Evolutionary conservation across 352 stramenopile genomes (phyloP).

Genomic region (Lagenidium sp.): DNA sequence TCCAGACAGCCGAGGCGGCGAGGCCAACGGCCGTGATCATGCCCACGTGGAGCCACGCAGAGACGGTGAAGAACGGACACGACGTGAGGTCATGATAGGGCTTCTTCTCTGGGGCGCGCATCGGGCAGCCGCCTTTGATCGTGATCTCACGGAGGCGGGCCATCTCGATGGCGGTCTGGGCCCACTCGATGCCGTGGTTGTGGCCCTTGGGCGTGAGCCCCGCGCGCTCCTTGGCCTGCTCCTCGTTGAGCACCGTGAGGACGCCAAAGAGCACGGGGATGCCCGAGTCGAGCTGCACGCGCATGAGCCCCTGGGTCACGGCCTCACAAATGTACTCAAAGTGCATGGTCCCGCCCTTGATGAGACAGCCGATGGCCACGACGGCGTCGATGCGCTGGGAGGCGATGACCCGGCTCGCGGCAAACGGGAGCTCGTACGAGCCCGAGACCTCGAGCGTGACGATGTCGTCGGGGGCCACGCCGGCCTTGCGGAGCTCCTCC

Average conservation of each 20-base stretch:
- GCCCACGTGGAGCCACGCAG: conserved; percentile 66
- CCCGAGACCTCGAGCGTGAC: conserved; percentile 87
- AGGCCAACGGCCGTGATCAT: conserved; percentile 48
- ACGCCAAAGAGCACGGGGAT: conserved; percentile 90
- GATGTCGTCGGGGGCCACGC: conserved; percentile 60
- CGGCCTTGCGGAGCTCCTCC: conserved; percentile 47
- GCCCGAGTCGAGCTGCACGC: conserved; percentile 89
- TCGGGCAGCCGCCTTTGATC: conserved; percentile 47
- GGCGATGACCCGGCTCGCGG: conserved; percentile 81
- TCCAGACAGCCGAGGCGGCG: conserved; percentile 28
- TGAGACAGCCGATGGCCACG: conserved; percentile 91
- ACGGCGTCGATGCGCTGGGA: conserved; percentile 96
- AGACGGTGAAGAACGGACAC: conserved; percentile 73
- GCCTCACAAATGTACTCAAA: conserved; percentile 99
- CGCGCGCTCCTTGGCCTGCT: conserved; percentile 92
- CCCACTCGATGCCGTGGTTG: conserved; percentile 96
- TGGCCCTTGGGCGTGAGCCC: conserved; percentile 74
- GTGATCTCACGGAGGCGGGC: conserved; percentile 79
- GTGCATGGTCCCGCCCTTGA: conserved; percentile 98
- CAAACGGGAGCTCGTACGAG: conserved; percentile 95
- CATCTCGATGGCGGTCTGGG: conserved; percentile 96
- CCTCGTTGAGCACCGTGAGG: conserved; percentile 94
- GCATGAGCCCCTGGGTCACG: conserved; percentile 95
- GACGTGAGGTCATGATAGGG: conserved; percentile 66
- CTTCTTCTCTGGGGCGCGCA: conserved; percentile 51